phyloP scores from a whole-genome alignment of 2,329 filamentous ascomycete species.

The Phyllosticta paracitricarpa region DNA sequence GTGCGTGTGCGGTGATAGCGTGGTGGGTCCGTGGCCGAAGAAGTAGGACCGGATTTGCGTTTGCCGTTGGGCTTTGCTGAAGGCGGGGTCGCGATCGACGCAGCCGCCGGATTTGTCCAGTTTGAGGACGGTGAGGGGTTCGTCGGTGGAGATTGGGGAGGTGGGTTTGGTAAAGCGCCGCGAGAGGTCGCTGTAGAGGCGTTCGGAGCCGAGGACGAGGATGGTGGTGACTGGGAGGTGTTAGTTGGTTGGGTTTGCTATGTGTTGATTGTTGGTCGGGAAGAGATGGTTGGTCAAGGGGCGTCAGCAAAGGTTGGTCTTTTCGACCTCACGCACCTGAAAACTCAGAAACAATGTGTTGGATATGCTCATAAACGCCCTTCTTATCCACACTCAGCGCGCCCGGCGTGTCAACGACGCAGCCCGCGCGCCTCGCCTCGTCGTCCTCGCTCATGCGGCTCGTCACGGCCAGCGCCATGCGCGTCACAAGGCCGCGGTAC shows the following conservation, averaged over 20 bases:
- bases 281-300: too few relatives aligned
- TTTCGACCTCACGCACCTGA: slow-evolving; percentile 38
- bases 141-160: slow-evolving; percentile 41
- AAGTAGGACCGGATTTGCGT: slow-evolving; percentile 85
- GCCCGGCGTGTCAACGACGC: slow-evolving; percentile 78
- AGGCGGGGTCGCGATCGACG: slow-evolving; percentile 62
- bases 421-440: slow-evolving; percentile 59
- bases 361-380: slow-evolving; percentile 63
- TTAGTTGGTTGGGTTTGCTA: slow-evolving; percentile 15
- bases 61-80: slow-evolving; percentile 64
- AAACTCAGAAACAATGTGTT: slow-evolving; percentile 65
- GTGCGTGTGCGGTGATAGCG: slow-evolving; percentile 79
- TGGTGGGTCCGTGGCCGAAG: slow-evolving; percentile 64
- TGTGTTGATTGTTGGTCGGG: background rate
- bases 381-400: slow-evolving; percentile 54
- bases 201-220: slow-evolving; percentile 69
- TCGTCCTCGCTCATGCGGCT: slow-evolving; percentile 68
- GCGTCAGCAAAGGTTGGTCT: background rate
- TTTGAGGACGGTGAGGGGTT: slow-evolving; percentile 63
- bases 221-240: slow-evolving; percentile 58
- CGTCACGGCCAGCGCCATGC: slow-evolving; percentile 68
- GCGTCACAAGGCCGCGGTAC: slow-evolving; percentile 64
- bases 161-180: slow-evolving; percentile 51
- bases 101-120: slow-evolving; percentile 81
- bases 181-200: slow-evolving; percentile 63